Conservation (phyloP, 345 rosid genomes). For the Alliaria petiolata region DNA sequence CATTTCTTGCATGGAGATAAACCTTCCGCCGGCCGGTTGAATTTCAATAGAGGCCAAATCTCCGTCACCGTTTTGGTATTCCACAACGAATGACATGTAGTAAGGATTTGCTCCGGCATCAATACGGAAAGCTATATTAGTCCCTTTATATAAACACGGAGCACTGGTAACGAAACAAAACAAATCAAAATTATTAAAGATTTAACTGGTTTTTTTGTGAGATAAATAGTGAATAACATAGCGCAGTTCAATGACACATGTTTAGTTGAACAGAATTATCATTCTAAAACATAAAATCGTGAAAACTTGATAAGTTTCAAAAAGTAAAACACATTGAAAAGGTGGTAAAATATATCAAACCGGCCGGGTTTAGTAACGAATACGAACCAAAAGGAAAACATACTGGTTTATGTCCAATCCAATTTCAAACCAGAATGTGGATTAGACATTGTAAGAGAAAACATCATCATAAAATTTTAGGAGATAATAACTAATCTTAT, state of each 20-base stretch:
- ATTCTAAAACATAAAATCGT: background rate
- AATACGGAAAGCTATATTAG: slow-evolving; percentile 36
- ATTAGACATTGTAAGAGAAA: background rate
- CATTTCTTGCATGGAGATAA: slow-evolving; percentile 52
- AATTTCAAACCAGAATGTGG: no score
- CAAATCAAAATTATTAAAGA: background rate
- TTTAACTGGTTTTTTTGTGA: background rate
- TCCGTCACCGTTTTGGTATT: slow-evolving; percentile 61
- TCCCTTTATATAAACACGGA: slow-evolving; percentile 44
- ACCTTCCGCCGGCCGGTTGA: slow-evolving; percentile 40
- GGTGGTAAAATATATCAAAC: no score
- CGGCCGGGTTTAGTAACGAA: background rate
- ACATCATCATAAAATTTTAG: background rate
- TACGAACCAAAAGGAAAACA: background rate
- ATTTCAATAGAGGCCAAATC: slow-evolving; percentile 40
- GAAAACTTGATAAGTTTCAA: no score
- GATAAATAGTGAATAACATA: background rate
- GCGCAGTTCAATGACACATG: no score
- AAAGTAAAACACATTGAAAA: no score
- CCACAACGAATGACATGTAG: slow-evolving; percentile 47
- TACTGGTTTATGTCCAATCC: background rate
- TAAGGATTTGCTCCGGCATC: slow-evolving; percentile 52
- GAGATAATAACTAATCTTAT: background rate
- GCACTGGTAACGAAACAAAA: slow-evolving; percentile 32
- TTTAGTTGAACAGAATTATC: no score